Conservation (phyloP, 192 early-diverging fungal genomes). For the Coemansia sp. region DNA sequence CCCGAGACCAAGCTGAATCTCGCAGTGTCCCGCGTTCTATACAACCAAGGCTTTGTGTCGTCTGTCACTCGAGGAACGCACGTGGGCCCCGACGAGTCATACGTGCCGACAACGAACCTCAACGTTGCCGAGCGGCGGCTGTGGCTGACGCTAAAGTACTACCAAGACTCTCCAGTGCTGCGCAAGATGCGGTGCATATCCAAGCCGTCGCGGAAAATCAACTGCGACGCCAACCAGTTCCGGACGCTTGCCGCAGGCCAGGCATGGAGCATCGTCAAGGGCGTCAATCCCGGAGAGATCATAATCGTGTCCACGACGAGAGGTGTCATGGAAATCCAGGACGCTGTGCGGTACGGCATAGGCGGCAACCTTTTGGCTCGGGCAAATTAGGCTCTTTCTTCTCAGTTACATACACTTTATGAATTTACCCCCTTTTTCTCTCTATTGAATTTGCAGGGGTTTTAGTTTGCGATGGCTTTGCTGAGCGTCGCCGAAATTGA, state of each 20-base stretch:
- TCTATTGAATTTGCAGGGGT: neutral
- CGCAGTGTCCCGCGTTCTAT: constrained; percentile 81
- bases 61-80: constrained; percentile 77
- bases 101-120: constrained; percentile 73
- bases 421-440: neutral
- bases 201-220: constrained; percentile 81
- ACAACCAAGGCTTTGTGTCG: constrained; percentile 88
- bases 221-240: constrained; percentile 79
- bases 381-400: constrained; percentile 31
- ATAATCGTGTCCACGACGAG: constrained; percentile 75
- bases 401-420: neutral
- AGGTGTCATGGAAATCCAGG: constrained; percentile 88
- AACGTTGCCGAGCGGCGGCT: constrained; percentile 82
- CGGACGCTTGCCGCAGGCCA: constrained; percentile 71
- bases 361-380: constrained; percentile 88
- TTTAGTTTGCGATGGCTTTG: neutral
- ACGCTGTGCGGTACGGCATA: constrained; percentile 78
- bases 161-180: constrained; percentile 77
- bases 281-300: constrained; percentile 85
- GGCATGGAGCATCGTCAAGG: constrained; percentile 74
- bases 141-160: constrained; percentile 96
- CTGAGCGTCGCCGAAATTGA: constrained; percentile 16
- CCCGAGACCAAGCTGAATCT: constrained; percentile 87
- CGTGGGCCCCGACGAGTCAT: constrained; percentile 68
- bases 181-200: constrained; percentile 75